A percentile compares a stretch with the other conserved stretches of the same genome.
Conservation (phyloP, 2,329 filamentous ascomycete species). For the Elsinoe australis region DNA sequence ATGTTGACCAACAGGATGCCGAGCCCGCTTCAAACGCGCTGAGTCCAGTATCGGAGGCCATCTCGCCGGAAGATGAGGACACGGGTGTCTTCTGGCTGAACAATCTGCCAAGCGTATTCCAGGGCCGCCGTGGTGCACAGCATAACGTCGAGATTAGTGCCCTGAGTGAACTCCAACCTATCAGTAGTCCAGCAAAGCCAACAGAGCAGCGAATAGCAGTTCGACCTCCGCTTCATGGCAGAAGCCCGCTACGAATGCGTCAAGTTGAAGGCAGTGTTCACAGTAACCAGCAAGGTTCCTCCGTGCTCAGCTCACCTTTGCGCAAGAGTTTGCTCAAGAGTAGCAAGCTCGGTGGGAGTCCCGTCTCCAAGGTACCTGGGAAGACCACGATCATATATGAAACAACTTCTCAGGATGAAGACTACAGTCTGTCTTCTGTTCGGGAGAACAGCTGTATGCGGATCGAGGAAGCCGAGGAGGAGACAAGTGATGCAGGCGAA, state of each 20-base stretch:
- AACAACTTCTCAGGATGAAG: not conserved
- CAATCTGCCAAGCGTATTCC: slow-evolving; percentile 25
- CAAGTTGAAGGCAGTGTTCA: slow-evolving; percentile 18
- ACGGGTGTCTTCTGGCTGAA: slow-evolving; percentile 28
- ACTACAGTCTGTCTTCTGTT: too few relatives aligned
- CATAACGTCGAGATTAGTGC: slow-evolving; percentile 14
- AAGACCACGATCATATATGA: not conserved
- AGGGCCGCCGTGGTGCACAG: not conserved
- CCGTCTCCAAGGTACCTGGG: not conserved
- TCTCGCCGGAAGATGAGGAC: slow-evolving; percentile 21
- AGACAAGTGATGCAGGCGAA: slow-evolving; percentile 18
- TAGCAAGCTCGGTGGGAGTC: slow-evolving; percentile 21
- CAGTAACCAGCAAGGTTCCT: slow-evolving; percentile 13
- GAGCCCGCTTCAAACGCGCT: slow-evolving; percentile 12
- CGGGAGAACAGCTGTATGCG: too few relatives aligned
- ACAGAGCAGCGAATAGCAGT: not conserved
- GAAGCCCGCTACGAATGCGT: slow-evolving; percentile 19
- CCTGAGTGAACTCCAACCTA: slow-evolving; percentile 17
- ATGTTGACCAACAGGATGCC: slow-evolving; percentile 16
- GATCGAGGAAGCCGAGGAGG: slow-evolving; percentile 4
- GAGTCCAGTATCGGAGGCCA: slow-evolving; percentile 20
- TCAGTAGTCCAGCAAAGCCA: slow-evolving; percentile 24
- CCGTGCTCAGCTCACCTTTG: slow-evolving; percentile 23
- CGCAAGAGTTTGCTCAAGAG: slow-evolving; percentile 24
- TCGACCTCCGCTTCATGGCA: not conserved